phyloP scores from a whole-genome alignment of 2,329 filamentous ascomycete species.

The Colletotrichum sp. region DNA sequence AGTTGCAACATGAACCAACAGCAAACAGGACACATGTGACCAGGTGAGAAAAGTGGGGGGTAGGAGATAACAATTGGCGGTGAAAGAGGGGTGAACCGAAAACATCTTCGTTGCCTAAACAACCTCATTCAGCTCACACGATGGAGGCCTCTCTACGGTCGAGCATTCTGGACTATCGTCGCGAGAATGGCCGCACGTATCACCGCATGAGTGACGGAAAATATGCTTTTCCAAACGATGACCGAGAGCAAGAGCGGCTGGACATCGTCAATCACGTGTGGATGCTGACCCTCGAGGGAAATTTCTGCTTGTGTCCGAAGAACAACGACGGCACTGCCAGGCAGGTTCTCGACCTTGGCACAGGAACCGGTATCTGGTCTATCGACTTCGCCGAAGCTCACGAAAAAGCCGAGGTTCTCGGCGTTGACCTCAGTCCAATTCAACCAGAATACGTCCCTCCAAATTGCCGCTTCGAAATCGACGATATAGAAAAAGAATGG shows the following conservation, averaged over 20 bases:
- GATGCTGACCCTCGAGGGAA: slow-evolving; percentile 15
- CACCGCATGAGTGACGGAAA: slow-evolving; percentile 26
- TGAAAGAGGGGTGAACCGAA: no score
- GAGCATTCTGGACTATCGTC: neutral
- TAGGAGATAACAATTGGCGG: no score
- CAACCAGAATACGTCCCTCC: slow-evolving; percentile 30
- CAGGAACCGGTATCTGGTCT: no score
- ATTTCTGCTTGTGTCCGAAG: slow-evolving; percentile 30
- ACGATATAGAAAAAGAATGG: slow-evolving; percentile 36
- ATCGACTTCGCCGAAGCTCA: no score
- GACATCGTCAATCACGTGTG: neutral
- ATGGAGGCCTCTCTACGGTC: neutral
- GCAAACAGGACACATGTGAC: no score
- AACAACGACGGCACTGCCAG: no score
- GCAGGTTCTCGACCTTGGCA: no score
- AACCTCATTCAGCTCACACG: no score
- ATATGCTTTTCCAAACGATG: neutral
- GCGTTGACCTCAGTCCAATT: neutral
- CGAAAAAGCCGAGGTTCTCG: no score
- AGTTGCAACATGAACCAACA: no score
- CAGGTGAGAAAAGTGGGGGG: no score
- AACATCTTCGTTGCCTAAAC: no score
- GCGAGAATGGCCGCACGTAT: neutral
- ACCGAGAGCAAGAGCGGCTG: neutral
- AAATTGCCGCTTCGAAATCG: slow-evolving; percentile 43